Conservation (phyloP, 2,329 filamentous ascomycete genomes). For the Cryphonectria radicalis region DNA sequence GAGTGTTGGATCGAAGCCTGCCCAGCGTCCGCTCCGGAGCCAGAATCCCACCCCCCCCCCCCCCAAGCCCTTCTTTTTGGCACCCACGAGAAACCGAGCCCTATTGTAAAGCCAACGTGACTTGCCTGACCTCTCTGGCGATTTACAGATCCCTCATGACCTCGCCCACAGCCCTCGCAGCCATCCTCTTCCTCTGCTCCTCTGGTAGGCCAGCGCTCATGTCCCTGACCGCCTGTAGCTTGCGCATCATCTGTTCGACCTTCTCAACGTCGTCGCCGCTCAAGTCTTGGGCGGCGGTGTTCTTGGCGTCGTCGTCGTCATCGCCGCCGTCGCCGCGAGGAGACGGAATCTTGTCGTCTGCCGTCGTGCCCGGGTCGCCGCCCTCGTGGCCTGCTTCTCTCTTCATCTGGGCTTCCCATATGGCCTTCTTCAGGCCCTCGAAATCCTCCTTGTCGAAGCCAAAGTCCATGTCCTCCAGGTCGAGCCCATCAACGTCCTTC, state of each 20-base stretch:
- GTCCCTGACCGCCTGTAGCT: conserved; percentile 64
- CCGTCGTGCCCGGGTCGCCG: conserved; percentile 8
- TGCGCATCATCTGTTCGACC: conserved; percentile 67
- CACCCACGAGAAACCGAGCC: background rate
- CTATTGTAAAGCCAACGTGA: background rate
- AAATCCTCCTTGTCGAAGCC: conserved; percentile 58
- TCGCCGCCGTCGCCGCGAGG: conserved; percentile 16
- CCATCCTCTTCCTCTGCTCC: conserved; percentile 63
- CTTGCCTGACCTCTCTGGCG: background rate
- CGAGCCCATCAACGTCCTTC: conserved; percentile 41
- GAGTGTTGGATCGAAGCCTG: background rate
- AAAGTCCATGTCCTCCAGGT: conserved; percentile 56
- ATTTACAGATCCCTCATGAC: conserved; percentile 63
- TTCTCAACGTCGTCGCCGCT: conserved; percentile 59
- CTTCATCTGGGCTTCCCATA: conserved; percentile 48
- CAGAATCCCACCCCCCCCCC: background rate
- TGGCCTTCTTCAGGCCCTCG: conserved; percentile 55
- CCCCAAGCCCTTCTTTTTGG: background rate
- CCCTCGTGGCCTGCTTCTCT: conserved; percentile 31
- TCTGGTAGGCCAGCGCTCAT: conserved; percentile 63
- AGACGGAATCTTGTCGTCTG: background rate
- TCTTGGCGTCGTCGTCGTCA: conserved; percentile 33
- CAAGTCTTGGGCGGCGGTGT: conserved; percentile 40
- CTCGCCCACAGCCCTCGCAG: conserved; percentile 64
- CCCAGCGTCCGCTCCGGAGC: too few relatives aligned